phyloP scores from a whole-genome alignment of 164 flowering plant genomes.

The Vitis riparia region DNA sequence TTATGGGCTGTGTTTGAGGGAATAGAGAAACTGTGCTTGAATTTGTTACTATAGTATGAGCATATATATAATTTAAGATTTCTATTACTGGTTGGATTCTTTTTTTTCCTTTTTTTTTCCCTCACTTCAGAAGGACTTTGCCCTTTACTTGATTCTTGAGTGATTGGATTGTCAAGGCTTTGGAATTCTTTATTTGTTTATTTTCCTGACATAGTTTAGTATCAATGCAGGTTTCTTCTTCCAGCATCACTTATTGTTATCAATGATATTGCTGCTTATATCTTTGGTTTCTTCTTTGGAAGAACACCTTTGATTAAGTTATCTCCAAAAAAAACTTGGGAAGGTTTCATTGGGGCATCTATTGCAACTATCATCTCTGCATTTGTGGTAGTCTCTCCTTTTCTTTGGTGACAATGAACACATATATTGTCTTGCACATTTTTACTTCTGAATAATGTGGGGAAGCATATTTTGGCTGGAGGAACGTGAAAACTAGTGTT shows the following conservation, averaged over 20 bases:
- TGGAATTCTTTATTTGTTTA: background rate
- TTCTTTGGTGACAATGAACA: background rate
- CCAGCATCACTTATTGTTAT: constrained; percentile 96
- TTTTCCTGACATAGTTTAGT: constrained; percentile 12
- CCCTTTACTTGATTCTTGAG: no score
- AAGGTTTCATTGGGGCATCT: constrained; percentile 97
- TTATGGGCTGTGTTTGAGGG: no score
- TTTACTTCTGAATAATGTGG: no score
- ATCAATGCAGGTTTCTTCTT: constrained; percentile 89
- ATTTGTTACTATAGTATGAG: no score
- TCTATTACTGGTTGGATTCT: background rate
- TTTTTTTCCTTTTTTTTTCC: background rate
- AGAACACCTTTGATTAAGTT: constrained; percentile 90
- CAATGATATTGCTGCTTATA: constrained; percentile 92
- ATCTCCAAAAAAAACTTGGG: constrained; percentile 99
- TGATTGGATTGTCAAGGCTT: background rate
- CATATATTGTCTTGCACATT: background rate
- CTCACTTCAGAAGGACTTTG: background rate
- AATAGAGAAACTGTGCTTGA: no score
- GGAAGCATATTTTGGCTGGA: no score
- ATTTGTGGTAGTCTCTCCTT: constrained; percentile 60
- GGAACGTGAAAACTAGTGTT: no score
- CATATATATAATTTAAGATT: no score
- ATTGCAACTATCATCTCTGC: constrained; percentile 81
- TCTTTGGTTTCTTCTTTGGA: constrained; percentile 97